A percentile compares a stretch with the other conserved stretches of the same genome.
These are phyloP conservation scores for Yarrowia alimentaria DNA, from an alignment of 805 yeast species.

Conservation along the genomic window DNA sequence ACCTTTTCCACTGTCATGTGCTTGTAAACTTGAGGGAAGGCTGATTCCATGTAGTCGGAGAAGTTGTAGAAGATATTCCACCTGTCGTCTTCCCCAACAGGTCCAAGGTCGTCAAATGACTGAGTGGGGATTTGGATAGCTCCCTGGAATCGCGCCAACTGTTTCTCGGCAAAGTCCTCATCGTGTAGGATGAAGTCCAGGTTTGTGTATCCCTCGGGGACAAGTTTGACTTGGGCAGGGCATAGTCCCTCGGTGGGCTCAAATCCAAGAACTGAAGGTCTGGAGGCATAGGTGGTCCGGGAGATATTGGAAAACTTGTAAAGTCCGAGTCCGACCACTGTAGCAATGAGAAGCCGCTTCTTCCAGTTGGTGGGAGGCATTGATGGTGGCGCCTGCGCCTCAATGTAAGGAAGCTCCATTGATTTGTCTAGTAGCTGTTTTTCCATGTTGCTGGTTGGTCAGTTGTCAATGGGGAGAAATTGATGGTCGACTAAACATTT, in stretches of 20 bases:
- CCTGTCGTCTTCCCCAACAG: conserved; percentile 50
- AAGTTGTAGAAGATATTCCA: conserved; percentile 51
- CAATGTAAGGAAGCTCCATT: background rate
- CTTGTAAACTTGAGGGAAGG: conserved; percentile 55
- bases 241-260: conserved; percentile 9
- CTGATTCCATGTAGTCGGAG: conserved; percentile 52
- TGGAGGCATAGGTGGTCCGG: background rate
- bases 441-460: conserved; percentile 17
- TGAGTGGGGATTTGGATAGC: conserved; percentile 68
- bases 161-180: conserved; percentile 3
- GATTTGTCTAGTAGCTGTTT: conserved; percentile 19
- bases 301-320: conserved; percentile 1
- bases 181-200: conserved; percentile 18
- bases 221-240: conserved; percentile 9
- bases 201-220: conserved; percentile 13
- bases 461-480: no score
- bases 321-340: conserved; percentile 3
- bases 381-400: conserved; percentile 1
- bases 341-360: conserved; percentile 9
- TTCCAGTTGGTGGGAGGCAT: conserved; percentile 9
- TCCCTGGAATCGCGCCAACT: conserved; percentile 36
- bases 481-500: no score
- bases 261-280: background rate
- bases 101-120: conserved; percentile 53
- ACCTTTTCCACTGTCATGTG: conserved; percentile 53